These are phyloP conservation scores for Ogataea glucozyma DNA, from an alignment of 805 yeast genomes.

Conservation along the genomic window DNA sequence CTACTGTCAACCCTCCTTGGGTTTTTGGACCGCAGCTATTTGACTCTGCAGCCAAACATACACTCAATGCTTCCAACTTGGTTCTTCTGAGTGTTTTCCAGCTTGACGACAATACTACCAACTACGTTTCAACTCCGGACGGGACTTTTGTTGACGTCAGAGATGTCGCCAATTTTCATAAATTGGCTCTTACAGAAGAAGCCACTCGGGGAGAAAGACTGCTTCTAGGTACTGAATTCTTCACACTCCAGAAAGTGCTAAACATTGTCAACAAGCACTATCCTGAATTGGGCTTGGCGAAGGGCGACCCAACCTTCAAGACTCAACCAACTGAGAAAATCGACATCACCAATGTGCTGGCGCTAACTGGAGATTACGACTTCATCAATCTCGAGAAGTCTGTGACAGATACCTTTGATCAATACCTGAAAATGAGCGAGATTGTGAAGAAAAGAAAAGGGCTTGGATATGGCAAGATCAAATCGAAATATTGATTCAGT, in stretches of 20 bases:
- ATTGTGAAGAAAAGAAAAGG: neutral
- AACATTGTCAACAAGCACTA: neutral
- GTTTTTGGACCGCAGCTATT: conserved; percentile 9
- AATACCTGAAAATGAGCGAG: neutral
- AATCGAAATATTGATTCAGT: neutral
- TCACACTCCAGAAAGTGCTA: neutral
- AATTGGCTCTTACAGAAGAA: neutral
- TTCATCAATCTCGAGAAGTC: neutral
- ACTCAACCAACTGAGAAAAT: neutral
- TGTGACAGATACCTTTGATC: neutral
- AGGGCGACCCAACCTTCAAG: conserved; percentile 1
- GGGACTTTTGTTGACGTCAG: neutral
- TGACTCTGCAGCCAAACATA: conserved; percentile 17
- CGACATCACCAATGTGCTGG: neutral
- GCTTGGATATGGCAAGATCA: neutral
- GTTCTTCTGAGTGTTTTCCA: neutral
- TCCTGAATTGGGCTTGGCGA: neutral
- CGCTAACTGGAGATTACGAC: neutral
- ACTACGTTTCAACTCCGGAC: neutral
- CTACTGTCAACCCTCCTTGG: conserved; percentile 38
- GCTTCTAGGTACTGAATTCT: neutral
- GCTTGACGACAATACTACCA: neutral
- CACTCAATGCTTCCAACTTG: neutral
- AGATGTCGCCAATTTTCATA: conserved; percentile 2
- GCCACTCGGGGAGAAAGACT: conserved; percentile 1